These are phyloP conservation scores for Moricandia arvensis DNA, from an alignment of 345 rosid genomes.

Conservation along the genomic window DNA sequence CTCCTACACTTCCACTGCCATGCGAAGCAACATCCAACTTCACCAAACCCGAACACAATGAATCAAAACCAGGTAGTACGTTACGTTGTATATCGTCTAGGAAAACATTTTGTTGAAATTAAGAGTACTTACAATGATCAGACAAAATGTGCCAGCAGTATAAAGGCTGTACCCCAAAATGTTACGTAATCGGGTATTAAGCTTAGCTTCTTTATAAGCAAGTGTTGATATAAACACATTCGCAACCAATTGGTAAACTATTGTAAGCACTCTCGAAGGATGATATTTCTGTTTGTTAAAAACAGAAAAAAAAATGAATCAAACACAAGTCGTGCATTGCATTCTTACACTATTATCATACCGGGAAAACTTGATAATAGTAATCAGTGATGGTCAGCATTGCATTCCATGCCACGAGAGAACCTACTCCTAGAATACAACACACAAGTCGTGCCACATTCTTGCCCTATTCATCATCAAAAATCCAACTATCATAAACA, in stretches of 20 bases:
- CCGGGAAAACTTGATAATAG: constrained; percentile 63
- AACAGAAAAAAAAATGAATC: background rate
- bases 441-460: constrained; percentile 60
- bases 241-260: constrained; percentile 80
- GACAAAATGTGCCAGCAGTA: constrained; percentile 50
- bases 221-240: constrained; percentile 55
- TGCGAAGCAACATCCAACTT: constrained; percentile 80
- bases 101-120: background rate
- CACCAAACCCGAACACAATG: background rate
- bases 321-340: too few relatives aligned
- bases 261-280: constrained; percentile 71
- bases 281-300: constrained; percentile 53
- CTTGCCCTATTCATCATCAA: constrained; percentile 55
- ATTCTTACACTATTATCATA: too few relatives aligned
- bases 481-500: background rate
- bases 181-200: constrained; percentile 65
- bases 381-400: constrained; percentile 80
- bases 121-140: constrained; percentile 61
- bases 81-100: too few relatives aligned
- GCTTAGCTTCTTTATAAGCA: constrained; percentile 61
- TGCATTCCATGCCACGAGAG: constrained; percentile 83
- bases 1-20: constrained; percentile 72
- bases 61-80: background rate
- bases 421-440: constrained; percentile 80
- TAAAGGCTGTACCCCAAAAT: constrained; percentile 67